phyloP scores from a whole-genome alignment of 2,329 filamentous ascomycete genomes.

The Fusarium bactridioides region DNA sequence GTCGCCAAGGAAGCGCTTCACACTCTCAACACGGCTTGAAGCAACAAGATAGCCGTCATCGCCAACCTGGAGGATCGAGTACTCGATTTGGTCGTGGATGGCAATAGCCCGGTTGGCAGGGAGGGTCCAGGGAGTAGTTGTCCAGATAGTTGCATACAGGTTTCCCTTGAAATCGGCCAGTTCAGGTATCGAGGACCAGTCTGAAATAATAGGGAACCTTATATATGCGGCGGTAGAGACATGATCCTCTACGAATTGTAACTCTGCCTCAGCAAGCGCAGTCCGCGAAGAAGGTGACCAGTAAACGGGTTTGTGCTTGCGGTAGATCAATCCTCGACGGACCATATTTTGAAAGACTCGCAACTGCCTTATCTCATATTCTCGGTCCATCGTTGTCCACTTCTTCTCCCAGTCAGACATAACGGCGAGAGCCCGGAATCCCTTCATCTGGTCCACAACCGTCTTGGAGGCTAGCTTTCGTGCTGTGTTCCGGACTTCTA shows the following conservation, averaged over 20 bases:
- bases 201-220: conserved; percentile 72
- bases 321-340: conserved; percentile 75
- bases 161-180: conserved; percentile 54
- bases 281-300: conserved; percentile 84
- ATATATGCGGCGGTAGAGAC: conserved; percentile 79
- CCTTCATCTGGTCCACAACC: conserved; percentile 75
- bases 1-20: conserved; percentile 59
- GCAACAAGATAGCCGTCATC: conserved; percentile 74
- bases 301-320: conserved; percentile 83
- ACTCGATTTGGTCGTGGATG: conserved; percentile 76
- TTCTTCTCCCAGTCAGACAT: conserved; percentile 82
- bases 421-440: conserved; percentile 76
- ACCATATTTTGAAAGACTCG: conserved; percentile 80
- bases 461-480: conserved; percentile 72
- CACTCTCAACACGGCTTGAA: conserved; percentile 70
- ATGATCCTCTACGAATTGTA: conserved; percentile 83
- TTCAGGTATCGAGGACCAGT: conserved; percentile 44
- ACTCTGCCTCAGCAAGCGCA: conserved; percentile 82
- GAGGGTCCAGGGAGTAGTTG: conserved; percentile 96
- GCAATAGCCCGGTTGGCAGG: conserved; percentile 93
- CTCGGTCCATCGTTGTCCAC: conserved; percentile 81
- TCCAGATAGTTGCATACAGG: conserved; percentile 92
- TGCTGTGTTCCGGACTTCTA: conserved; percentile 71
- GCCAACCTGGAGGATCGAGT: conserved; percentile 69
- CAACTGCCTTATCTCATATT: conserved; percentile 78